These are phyloP conservation scores for Suillus lakei DNA, from an alignment of 768 basidiomycete genomes.

Conservation along the genomic window DNA sequence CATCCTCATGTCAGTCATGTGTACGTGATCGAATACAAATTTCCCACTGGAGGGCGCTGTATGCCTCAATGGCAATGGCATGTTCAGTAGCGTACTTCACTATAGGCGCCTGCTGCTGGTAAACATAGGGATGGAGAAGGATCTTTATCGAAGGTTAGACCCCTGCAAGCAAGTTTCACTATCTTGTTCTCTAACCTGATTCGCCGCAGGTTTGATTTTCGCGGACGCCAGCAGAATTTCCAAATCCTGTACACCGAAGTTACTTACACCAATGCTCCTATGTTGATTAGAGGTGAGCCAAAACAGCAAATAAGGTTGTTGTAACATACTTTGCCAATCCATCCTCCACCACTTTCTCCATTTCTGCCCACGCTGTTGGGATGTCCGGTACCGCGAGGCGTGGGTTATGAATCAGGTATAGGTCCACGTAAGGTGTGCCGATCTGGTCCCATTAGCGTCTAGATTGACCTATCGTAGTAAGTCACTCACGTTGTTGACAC, in stretches of 20 bases:
- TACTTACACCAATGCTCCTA: constrained; percentile 77
- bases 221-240: constrained; percentile 58
- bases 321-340: constrained; percentile 57
- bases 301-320: constrained; percentile 8
- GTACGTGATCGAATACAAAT: not conserved
- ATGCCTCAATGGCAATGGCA: constrained; percentile 72
- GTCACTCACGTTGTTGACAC: constrained; percentile 54
- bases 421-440: constrained; percentile 65
- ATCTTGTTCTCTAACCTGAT: constrained; percentile 53
- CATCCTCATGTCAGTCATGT: constrained; percentile 1
- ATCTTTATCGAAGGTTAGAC: constrained; percentile 48
- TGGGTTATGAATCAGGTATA: constrained; percentile 73
- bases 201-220: constrained; percentile 66
- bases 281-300: not conserved
- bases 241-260: constrained; percentile 63
- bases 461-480: not conserved
- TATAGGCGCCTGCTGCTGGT: constrained; percentile 53
- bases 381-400: constrained; percentile 59
- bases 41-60: constrained; percentile 66
- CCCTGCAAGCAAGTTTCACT: not conserved
- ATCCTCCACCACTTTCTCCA: constrained; percentile 61
- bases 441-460: constrained; percentile 43
- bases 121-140: constrained; percentile 73
- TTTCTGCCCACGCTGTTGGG: constrained; percentile 62
- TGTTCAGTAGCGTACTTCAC: constrained; percentile 61